These are phyloP conservation scores for Teunomyces cretensis DNA, from an alignment of 805 yeast species.

Conservation along the genomic window DNA sequence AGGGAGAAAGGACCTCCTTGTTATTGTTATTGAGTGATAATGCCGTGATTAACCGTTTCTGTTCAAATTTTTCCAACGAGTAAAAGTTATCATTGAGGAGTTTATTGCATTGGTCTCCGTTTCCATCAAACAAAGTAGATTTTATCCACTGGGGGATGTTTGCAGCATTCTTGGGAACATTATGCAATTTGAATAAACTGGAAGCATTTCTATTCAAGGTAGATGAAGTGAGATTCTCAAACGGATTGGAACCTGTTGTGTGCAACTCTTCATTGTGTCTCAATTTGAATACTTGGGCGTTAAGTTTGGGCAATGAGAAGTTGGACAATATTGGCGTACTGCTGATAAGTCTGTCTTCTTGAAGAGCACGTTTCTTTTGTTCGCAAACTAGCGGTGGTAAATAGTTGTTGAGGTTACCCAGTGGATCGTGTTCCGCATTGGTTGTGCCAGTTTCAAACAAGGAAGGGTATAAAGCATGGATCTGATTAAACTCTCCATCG, in stretches of 20 bases:
- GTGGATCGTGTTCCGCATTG: slow-evolving; percentile 4
- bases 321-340: slow-evolving; percentile 46
- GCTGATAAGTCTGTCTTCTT: slow-evolving; percentile 13
- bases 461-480: slow-evolving; percentile 21
- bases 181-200: slow-evolving; percentile 20
- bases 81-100: slow-evolving; percentile 48
- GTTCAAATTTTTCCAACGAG: slow-evolving; percentile 67
- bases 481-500: slow-evolving; percentile 40
- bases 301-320: slow-evolving; percentile 50
- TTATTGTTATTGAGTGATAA: slow-evolving; percentile 14
- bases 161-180: slow-evolving; percentile 33
- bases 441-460: slow-evolving; percentile 21
- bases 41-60: slow-evolving; percentile 53
- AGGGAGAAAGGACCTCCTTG: slow-evolving; percentile 5
- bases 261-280: slow-evolving; percentile 53
- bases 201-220: slow-evolving; percentile 11
- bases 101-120: not conserved
- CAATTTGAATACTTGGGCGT: slow-evolving; percentile 32
- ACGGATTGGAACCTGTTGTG: slow-evolving; percentile 9
- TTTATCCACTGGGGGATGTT: slow-evolving; percentile 41
- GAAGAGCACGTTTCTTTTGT: not conserved
- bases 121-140: slow-evolving; percentile 5
- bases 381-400: slow-evolving; percentile 9
- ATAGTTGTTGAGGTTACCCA: slow-evolving; percentile 6
- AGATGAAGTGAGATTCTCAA: slow-evolving; percentile 10